A percentile compares a stretch with the other conserved stretches of the same genome.
phyloP scores from a whole-genome alignment of 345 rosid genomes.

The Euphorbia pulcherrima region DNA sequence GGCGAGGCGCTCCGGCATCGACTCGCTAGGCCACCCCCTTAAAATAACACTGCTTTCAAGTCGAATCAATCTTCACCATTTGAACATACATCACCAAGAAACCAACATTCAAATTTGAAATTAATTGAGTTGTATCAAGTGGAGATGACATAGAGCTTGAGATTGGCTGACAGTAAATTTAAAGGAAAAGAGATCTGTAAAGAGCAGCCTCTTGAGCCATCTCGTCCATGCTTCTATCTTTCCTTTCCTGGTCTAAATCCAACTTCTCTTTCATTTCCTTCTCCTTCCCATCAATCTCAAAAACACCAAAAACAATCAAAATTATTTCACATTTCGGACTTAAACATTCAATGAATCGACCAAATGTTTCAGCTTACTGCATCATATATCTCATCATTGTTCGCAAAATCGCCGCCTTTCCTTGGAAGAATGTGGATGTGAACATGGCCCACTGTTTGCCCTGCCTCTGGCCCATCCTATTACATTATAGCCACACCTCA shows the following conservation, averaged over 20 bases:
- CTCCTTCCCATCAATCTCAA: slow-evolving; percentile 71
- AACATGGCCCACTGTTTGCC: slow-evolving; percentile 91
- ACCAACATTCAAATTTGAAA: too few species aligned
- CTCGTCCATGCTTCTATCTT: slow-evolving; percentile 67
- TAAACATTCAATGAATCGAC: not conserved
- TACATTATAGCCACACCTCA: too few species aligned
- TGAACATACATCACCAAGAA: too few species aligned
- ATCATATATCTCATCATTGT: slow-evolving; percentile 82
- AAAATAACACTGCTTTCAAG: too few species aligned
- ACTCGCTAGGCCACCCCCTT: too few species aligned
- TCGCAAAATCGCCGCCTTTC: slow-evolving; percentile 79
- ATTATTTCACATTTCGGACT: not conserved
- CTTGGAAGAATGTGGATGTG: slow-evolving; percentile 87
- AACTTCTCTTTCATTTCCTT: slow-evolving; percentile 66
- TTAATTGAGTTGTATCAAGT: too few species aligned
- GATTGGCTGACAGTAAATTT: too few species aligned
- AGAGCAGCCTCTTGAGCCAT: slow-evolving; percentile 70
- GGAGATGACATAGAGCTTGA: too few species aligned
- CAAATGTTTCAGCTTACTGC: slow-evolving; percentile 47
- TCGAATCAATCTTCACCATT: too few species aligned
- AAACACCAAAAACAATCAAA: not conserved
- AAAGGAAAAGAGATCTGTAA: slow-evolving; percentile 34
- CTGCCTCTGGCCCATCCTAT: slow-evolving; percentile 92
- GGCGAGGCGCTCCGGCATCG: too few species aligned
- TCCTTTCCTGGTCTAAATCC: slow-evolving; percentile 72